phyloP scores from a whole-genome alignment of 192 early-diverging fungal species.

The Haplosporangium gracile region DNA sequence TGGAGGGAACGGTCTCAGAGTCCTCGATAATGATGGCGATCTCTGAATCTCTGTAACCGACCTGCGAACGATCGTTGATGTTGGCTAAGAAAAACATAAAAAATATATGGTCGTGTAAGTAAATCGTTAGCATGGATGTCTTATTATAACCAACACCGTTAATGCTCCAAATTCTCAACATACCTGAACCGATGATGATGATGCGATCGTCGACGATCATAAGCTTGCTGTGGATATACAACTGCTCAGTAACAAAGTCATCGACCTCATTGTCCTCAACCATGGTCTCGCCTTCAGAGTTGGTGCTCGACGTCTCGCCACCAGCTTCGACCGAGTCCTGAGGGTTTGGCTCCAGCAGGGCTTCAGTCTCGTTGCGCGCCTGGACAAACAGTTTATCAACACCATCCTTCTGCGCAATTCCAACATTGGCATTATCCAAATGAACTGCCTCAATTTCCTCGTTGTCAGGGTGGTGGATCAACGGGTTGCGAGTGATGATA shows the following conservation, averaged over 20 bases:
- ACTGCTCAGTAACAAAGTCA: conserved; percentile 79
- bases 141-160: not conserved
- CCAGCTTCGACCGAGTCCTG: not conserved
- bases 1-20: conserved; percentile 70
- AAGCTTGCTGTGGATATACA: conserved; percentile 91
- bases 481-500: conserved; percentile 3
- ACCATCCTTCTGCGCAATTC: not conserved
- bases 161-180: not conserved
- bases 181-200: conserved; percentile 84
- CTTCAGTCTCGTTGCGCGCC: conserved; percentile 8
- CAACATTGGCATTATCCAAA: not conserved
- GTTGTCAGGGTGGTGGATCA: conserved; percentile 2
- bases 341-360: conserved; percentile 30
- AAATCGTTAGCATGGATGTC: not conserved
- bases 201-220: conserved; percentile 90
- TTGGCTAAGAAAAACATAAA: conserved; percentile 67
- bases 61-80: conserved; percentile 92
- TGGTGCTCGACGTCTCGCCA: conserved; percentile 32
- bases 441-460: not conserved
- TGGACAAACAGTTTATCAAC: not conserved
- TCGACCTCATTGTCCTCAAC: conserved; percentile 55
- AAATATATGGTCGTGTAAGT: not conserved
- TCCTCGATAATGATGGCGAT: conserved; percentile 89
- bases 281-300: conserved; percentile 14
- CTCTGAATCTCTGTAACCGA: conserved; percentile 90